Evolutionary conservation across 257 asterid genomes (phyloP), one percentile per base, ranked within the genome.

Genomic region (Cruciata laevipes): DNA sequence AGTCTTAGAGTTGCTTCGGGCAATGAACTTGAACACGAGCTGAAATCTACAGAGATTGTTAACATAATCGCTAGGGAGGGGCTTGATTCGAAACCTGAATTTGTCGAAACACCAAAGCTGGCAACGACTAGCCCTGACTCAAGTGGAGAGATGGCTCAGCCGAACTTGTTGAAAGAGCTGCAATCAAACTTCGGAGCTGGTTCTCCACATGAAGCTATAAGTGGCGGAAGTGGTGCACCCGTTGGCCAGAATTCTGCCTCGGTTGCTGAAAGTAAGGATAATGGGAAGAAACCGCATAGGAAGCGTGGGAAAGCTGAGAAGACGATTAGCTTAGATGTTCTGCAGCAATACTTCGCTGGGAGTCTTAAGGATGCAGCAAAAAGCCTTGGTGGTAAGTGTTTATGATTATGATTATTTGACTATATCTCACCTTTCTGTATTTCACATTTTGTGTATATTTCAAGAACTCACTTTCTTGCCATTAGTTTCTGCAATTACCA

Each of bases 321-420:
- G 82, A 85, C 91, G 13, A 91, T 91, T 51, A 91, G 95, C 79
- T 83, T 91, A 71, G 96, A 89, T 60, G 96, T 89, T 74, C 85
- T 91, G 75, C 95, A 91, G 71, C 98, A 89, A 68, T 84, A 89
- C 76, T 91, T 91, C 73, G 81, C 95, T 30, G 95, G 98, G 75
- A 89, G 96, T 69, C 95, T 91, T 2, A 89, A 87, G 85, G 95
- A 89, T 78, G 96, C 96, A 53, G 98, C 98, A 0, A 89, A 84
- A 84, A 89, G 90, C 74, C 96, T 91, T 72, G 96, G 98, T 37
- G 98, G 98, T 91, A 80, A 69, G 87, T 63, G 66, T 71, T 62
- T 32, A 9, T 33, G 1, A 4, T 8, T 7, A 6, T 16, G 30
- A 2, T 27, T 27, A 27, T 27, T 27, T 27, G 30, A 27, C 2